Conservation (phyloP, 305 asterid genomes). For the Stenogyne calaminthoides region DNA sequence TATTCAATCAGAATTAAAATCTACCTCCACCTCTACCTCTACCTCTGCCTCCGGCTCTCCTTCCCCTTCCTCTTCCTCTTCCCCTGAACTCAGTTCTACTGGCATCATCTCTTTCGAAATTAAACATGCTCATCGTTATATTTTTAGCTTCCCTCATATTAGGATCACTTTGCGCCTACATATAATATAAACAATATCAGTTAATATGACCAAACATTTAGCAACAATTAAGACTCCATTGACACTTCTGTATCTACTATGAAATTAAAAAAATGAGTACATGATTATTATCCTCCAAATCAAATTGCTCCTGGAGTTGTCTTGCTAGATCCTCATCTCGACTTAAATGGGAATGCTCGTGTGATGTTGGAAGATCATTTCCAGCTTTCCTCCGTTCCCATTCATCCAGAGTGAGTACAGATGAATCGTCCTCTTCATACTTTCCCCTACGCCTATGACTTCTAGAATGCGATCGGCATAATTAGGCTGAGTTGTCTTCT, state of each 20-base stretch:
- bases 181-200: slow-evolving; percentile 26
- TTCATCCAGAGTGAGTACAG: slow-evolving; percentile 73
- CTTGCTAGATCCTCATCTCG: slow-evolving; percentile 86
- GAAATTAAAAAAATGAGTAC: slow-evolving; percentile 37
- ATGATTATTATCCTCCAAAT: slow-evolving; percentile 71
- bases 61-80: slow-evolving; percentile 66
- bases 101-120: slow-evolving; percentile 61
- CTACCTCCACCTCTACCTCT: slow-evolving; percentile 35
- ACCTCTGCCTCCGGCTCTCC: slow-evolving; percentile 50
- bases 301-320: slow-evolving; percentile 77
- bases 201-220: background rate
- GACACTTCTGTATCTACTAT: too few species aligned
- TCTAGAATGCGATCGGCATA: slow-evolving; percentile 44
- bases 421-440: slow-evolving; percentile 54
- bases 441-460: slow-evolving; percentile 61
- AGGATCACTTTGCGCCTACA: slow-evolving; percentile 55
- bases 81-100: slow-evolving; percentile 59
- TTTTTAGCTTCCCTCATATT: slow-evolving; percentile 52
- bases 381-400: slow-evolving; percentile 83
- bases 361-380: slow-evolving; percentile 34
- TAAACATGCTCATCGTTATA: slow-evolving; percentile 82
- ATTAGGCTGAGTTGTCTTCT: slow-evolving; percentile 63
- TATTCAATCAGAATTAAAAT: slow-evolving; percentile 2
- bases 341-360: slow-evolving; percentile 41
- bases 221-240: background rate